Evolutionary conservation across 2,329 filamentous ascomycete species (phyloP).

Genomic region (Diaporthe capsici): DNA sequence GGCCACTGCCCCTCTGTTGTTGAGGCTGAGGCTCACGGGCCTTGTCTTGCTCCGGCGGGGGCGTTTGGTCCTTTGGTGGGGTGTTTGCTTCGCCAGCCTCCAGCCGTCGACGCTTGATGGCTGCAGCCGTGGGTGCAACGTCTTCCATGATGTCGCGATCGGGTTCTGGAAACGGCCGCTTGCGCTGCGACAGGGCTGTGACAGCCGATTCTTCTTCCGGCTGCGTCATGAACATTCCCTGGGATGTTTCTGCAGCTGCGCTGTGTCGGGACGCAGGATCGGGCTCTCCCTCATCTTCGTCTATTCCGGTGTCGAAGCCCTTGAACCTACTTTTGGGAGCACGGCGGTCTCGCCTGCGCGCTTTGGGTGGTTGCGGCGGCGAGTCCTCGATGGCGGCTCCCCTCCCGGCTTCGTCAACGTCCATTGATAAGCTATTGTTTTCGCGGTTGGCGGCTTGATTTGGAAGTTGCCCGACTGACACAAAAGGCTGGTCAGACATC

Average conservation of each 20-base stretch:
- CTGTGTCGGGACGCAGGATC: conserved; percentile 23
- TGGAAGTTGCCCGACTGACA: neutral
- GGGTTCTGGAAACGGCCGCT: conserved; percentile 58
- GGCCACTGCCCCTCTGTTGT: conserved; percentile 44
- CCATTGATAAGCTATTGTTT: conserved; percentile 43
- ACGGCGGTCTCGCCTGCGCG: conserved; percentile 54
- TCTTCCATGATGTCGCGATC: conserved; percentile 75
- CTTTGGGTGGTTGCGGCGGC: conserved; percentile 43
- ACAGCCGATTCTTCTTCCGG: conserved; percentile 47
- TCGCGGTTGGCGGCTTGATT: neutral
- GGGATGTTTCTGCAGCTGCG: conserved; percentile 48
- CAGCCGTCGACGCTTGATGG: conserved; percentile 83
- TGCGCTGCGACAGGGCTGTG: conserved; percentile 54
- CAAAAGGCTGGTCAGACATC: neutral
- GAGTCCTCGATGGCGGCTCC: conserved; percentile 25
- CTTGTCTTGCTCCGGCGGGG: conserved; percentile 44
- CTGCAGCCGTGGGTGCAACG: conserved; percentile 82
- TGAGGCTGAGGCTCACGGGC: conserved; percentile 41
- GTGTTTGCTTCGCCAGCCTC: conserved; percentile 68
- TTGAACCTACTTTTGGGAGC: conserved; percentile 74
- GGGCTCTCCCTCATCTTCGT: conserved; percentile 54
- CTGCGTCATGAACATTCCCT: conserved; percentile 72
- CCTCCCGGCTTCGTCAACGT: conserved; percentile 45
- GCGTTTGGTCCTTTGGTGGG: conserved; percentile 50
- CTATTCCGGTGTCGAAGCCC: conserved; percentile 72